Conservation (phyloP, 2,329 filamentous ascomycete genomes). For the Colletotrichum spinosum region DNA sequence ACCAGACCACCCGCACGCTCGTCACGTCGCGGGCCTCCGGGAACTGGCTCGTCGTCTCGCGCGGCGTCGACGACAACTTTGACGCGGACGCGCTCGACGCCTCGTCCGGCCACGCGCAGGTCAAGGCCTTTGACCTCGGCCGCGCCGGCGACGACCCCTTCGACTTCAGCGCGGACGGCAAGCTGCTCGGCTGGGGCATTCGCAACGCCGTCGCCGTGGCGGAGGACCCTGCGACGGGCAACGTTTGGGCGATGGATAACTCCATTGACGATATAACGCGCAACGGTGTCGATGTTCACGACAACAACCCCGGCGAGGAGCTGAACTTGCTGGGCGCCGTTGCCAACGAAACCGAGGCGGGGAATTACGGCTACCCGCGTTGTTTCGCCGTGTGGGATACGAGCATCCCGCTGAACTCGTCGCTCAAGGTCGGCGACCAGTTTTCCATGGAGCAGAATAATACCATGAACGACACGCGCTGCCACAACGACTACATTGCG, state of each 20-base stretch:
- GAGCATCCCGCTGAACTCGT: constrained; percentile 53
- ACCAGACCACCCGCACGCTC: constrained; percentile 76
- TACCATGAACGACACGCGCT: constrained; percentile 56
- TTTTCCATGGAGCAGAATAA: constrained; percentile 55
- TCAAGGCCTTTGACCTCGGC: constrained; percentile 67
- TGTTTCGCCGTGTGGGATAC: constrained; percentile 74
- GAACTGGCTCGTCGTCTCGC: constrained; percentile 71
- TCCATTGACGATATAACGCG: constrained; percentile 73
- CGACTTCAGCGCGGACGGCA: constrained; percentile 61
- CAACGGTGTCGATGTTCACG: constrained; percentile 69
- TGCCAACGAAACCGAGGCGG: constrained; percentile 45
- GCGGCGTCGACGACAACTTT: constrained; percentile 73
- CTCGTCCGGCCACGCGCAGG: constrained; percentile 71
- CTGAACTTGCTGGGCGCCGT: constrained; percentile 78
- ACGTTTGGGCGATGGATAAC: constrained; percentile 75
- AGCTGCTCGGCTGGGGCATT: constrained; percentile 74
- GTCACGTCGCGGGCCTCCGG: constrained; percentile 67
- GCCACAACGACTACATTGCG: constrained; percentile 54
- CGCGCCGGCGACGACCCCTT: constrained; percentile 47
- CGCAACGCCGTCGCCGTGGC: constrained; percentile 78
- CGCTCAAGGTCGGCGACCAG: constrained; percentile 60
- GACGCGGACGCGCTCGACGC: constrained; percentile 65
- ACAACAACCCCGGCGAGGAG: constrained; percentile 79
- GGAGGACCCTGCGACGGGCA: constrained; percentile 67
- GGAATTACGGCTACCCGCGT: constrained; percentile 43